phyloP scores from a whole-genome alignment of 805 yeast genomes.

The Ogataea trehaloabstinens region DNA sequence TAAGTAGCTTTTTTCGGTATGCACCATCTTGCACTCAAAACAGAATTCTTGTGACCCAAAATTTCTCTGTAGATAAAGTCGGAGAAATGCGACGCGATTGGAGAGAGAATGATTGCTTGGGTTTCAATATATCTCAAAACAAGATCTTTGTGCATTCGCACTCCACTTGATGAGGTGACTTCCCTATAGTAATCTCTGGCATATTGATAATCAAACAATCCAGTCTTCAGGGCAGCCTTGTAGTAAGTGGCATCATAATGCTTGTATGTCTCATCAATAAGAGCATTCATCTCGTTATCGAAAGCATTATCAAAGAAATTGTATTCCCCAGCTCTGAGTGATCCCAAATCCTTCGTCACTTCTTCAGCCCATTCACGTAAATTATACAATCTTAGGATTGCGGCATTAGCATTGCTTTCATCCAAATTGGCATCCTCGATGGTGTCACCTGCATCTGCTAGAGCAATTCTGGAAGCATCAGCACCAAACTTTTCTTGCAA shows the following conservation, averaged over 20 bases:
- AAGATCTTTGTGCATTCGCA: slow-evolving; percentile 78
- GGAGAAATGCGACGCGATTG: slow-evolving; percentile 94
- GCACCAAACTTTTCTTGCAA: slow-evolving; percentile 90
- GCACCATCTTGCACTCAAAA: slow-evolving; percentile 72
- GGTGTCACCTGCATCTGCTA: slow-evolving; percentile 98
- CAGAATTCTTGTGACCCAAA: slow-evolving; percentile 60
- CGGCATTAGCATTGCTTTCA: slow-evolving; percentile 95
- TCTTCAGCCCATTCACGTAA: slow-evolving; percentile 96
- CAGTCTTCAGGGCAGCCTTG: slow-evolving; percentile 86
- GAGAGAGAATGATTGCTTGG: slow-evolving; percentile 82
- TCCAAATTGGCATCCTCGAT: slow-evolving; percentile 98
- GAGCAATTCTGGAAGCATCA: slow-evolving; percentile 94
- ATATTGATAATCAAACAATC: slow-evolving; percentile 90
- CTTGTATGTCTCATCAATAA: slow-evolving; percentile 70
- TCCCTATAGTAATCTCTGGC: slow-evolving; percentile 97
- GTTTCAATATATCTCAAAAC: slow-evolving; percentile 79
- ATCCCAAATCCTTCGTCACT: slow-evolving; percentile 47
- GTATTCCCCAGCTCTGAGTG: slow-evolving; percentile 55
- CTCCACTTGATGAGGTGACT: slow-evolving; percentile 45
- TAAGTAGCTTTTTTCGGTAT: slow-evolving; percentile 75
- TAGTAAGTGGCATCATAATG: slow-evolving; percentile 72
- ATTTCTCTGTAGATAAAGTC: slow-evolving; percentile 87
- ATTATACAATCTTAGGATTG: slow-evolving; percentile 87
- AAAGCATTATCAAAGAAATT: slow-evolving; percentile 85
- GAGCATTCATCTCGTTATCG: slow-evolving; percentile 86